Conservation (phyloP, 78 protist species). For the Guillardia theta region DNA sequence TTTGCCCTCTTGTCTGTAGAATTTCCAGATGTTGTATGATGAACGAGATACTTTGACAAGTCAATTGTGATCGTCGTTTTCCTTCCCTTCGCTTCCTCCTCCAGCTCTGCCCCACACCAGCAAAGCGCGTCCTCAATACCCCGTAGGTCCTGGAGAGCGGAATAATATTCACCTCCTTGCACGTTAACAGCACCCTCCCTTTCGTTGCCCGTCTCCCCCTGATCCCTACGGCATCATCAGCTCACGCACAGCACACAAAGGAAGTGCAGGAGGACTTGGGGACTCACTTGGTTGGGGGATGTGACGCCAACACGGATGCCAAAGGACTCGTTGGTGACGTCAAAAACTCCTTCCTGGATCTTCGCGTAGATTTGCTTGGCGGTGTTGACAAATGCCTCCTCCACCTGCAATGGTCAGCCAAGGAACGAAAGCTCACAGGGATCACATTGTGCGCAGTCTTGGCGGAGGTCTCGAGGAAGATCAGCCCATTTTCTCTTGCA, state of each 20-base stretch:
- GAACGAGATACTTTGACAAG: too few relatives aligned
- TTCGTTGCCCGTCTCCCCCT: background rate
- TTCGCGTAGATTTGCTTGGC: constrained; percentile 44
- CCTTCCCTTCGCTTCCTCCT: too few relatives aligned
- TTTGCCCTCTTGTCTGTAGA: too few relatives aligned
- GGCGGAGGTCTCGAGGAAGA: constrained; percentile 96
- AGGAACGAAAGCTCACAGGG: constrained; percentile 75
- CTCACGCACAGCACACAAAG: too few relatives aligned
- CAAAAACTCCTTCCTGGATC: constrained; percentile 49
- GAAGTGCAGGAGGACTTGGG: too few relatives aligned
- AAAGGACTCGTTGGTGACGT: constrained; percentile 31
- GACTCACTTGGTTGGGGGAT: background rate
- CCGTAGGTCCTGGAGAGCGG: background rate
- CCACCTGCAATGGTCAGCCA: background rate
- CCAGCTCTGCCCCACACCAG: too few relatives aligned
- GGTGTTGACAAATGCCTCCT: constrained; percentile 52
- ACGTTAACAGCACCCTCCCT: background rate
- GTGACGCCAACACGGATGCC: constrained; percentile 34
- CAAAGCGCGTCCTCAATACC: background rate
- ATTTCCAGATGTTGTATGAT: too few relatives aligned
- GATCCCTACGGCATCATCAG: background rate
- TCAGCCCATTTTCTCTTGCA: constrained; percentile 89
- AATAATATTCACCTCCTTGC: background rate
- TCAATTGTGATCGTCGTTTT: too few relatives aligned
- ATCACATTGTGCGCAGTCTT: constrained; percentile 94